Conservation (phyloP, 345 rosid species). For the Hevea brasiliensis region DNA sequence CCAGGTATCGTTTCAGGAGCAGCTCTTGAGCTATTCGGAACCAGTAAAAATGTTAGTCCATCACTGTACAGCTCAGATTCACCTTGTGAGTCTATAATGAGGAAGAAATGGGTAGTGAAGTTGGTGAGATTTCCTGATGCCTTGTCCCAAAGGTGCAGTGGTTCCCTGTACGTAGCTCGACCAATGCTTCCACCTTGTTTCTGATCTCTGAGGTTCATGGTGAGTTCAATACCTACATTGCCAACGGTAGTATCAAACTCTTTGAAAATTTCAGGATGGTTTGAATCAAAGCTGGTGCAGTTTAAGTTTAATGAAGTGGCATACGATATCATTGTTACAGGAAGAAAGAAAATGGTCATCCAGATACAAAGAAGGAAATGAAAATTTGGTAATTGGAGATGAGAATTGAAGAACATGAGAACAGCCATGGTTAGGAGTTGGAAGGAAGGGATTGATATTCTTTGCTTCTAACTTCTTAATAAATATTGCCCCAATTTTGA, state of each 20-base stretch:
- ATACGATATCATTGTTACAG: background rate
- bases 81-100: background rate
- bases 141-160: conserved; percentile 1
- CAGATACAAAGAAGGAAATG: background rate
- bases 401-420: too few relatives aligned
- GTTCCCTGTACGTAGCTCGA: background rate
- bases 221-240: background rate
- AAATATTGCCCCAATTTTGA: too few relatives aligned
- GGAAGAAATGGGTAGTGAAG: conserved; percentile 33
- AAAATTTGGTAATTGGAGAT: too few relatives aligned
- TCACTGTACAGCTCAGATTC: background rate
- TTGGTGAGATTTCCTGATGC: conserved; percentile 6
- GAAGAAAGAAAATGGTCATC: background rate
- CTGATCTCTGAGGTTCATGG: background rate
- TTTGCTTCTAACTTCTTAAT: too few relatives aligned
- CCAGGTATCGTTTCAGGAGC: background rate
- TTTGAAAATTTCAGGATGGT: background rate
- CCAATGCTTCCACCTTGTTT: background rate
- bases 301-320: background rate
- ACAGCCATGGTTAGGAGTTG: too few relatives aligned
- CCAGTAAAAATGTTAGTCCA: conserved; percentile 26
- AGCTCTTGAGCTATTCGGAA: background rate
- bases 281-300: conserved; percentile 4
- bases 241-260: background rate
- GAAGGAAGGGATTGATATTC: too few relatives aligned